Base-by-base conservation (phyloP, 2,329 filamentous ascomycete genomes). In the Verticillium alfalfae region DNA sequence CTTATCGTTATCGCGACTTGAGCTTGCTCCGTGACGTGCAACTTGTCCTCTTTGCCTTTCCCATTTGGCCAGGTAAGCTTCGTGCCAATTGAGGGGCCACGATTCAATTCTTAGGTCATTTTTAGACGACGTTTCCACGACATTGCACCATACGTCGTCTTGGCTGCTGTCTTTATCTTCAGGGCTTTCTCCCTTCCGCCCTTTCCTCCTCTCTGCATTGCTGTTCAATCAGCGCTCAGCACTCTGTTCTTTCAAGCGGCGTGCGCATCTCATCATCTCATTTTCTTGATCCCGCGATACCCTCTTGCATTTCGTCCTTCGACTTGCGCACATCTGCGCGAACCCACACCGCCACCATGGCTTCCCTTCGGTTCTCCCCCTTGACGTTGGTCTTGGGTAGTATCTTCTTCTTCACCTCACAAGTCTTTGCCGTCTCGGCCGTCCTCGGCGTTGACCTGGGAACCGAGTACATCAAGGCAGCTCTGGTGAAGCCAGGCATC, bases 401-500 rank as follows among this genome's bases (percentile, higher is more conserved):
- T 64, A 65, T 78, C 58, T 74, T 81, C 62, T 67, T 81, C 60
- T 79, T 81, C 64, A 75, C 77, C 34, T 70, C 77, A 56, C 76
- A 84, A 66, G 82, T 81, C 52, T 77, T 82, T 52, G 84, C 84
- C 34, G 77, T 78, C 58, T 80, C 92, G 9, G 92, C 92, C 60
- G 93, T 98, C 18, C 81, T 99, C 26, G 95, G 95, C 66, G 85
- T 99, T 70, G 95, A 99, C 77, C 83, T 99, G 60, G 95, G 95
- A 68, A 97, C 95, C 61, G 92, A 97, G 75, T 97, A 96, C 79
- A 91, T 99, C 79, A 99, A 98, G 81, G 94, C 94, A 34, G 88
- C 91, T 15, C 86, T 99, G 52, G 94, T 99, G 65, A 98, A 98
- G 79, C 95, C 95, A 2, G 95, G 95, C 64, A 94, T 96, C 59